A percentile compares a stretch with the other conserved stretches of the same genome.
These are phyloP conservation scores for Trematosphaeria pertusa DNA, from an alignment of 2,329 filamentous ascomycete genomes.

Conservation along the genomic window DNA sequence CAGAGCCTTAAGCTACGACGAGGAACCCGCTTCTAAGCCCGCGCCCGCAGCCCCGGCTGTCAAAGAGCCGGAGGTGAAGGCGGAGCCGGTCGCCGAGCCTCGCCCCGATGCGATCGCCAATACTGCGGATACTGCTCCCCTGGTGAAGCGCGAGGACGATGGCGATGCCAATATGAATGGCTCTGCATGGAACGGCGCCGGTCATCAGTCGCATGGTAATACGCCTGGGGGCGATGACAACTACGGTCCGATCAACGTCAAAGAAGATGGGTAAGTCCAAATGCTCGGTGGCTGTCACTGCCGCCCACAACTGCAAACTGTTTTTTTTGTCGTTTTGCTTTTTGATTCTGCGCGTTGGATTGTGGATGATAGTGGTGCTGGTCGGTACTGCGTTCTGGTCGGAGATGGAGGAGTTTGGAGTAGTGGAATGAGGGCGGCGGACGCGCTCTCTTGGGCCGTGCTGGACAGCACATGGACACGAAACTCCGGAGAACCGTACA, in stretches of 20 bases:
- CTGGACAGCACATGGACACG: too few relatives aligned
- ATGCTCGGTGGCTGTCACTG: too few relatives aligned
- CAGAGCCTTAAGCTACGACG: slow-evolving; percentile 46
- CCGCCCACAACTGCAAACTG: too few relatives aligned
- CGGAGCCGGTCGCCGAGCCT: slow-evolving; percentile 25
- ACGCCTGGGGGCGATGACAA: slow-evolving; percentile 49
- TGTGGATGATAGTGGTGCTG: too few relatives aligned
- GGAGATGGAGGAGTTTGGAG: too few relatives aligned
- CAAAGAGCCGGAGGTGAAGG: slow-evolving; percentile 27
- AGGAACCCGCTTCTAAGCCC: slow-evolving; percentile 45
- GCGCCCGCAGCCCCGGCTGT: slow-evolving; percentile 30
- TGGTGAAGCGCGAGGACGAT: slow-evolving; percentile 27
- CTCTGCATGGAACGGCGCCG: slow-evolving; percentile 36
- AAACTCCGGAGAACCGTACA: too few relatives aligned
- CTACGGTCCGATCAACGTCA: slow-evolving; percentile 70
- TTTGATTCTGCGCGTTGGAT: too few relatives aligned
- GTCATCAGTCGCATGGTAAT: slow-evolving; percentile 39
- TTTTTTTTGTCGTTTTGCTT: too few relatives aligned
- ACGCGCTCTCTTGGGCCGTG: too few relatives aligned
- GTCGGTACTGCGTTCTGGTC: too few relatives aligned
- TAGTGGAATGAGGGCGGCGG: too few relatives aligned
- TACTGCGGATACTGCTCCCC: slow-evolving; percentile 19
- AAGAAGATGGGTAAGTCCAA: slow-evolving; percentile 86
- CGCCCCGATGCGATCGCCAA: slow-evolving; percentile 23
- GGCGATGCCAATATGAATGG: slow-evolving; percentile 39